Conservation (phyloP, 441 rosid species). For the Populus trichocarpa region DNA sequence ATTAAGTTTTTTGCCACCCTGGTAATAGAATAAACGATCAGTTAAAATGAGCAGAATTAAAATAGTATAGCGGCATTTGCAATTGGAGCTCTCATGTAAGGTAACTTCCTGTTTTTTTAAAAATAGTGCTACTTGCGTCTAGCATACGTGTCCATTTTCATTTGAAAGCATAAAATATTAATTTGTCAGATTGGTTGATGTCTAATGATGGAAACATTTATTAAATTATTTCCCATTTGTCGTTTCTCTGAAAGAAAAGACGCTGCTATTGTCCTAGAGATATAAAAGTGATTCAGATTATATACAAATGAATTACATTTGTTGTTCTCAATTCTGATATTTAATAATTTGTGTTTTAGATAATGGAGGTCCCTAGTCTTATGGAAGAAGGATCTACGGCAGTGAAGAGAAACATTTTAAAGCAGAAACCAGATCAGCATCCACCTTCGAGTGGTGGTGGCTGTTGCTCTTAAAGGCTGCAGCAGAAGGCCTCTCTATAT, state of each 20-base stretch:
- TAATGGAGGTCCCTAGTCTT: constrained; percentile 89
- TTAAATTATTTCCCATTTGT: neutral
- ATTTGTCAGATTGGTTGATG: neutral
- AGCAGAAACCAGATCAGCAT: constrained; percentile 58
- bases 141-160: neutral
- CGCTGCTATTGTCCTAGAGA: neutral
- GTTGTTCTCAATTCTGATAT: constrained; percentile 7
- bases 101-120: neutral
- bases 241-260: neutral
- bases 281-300: neutral
- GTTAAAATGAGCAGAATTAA: neutral
- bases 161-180: too few relatives aligned
- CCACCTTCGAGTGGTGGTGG: constrained; percentile 21
- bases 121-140: neutral
- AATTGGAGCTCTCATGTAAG: neutral
- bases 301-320: neutral
- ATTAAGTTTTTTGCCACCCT: neutral
- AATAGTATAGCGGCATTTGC: neutral
- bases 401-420: constrained; percentile 54
- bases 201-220: neutral
- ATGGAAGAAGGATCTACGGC: constrained; percentile 76
- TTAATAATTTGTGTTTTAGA: constrained; percentile 33
- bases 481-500: neutral
- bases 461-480: too few relatives aligned
- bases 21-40: neutral